Percentiles rank a stretch among this genome's conserved stretches.
These are phyloP conservation scores for Xylariaceae sp. DNA, from an alignment of 2,329 filamentous ascomycete species.

Conservation along the genomic window DNA sequence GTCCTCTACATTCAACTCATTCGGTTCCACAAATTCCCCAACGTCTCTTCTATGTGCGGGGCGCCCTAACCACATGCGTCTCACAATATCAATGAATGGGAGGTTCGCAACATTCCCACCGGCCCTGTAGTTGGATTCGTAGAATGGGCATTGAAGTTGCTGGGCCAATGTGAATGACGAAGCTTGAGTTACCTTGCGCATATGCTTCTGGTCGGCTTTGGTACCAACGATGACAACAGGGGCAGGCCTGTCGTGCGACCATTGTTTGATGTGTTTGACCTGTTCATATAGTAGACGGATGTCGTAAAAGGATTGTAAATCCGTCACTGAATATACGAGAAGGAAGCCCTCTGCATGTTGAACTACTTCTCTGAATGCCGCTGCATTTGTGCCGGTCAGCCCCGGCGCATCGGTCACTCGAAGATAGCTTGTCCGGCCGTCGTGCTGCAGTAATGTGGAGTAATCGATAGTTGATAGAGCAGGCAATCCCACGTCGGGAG, in stretches of 20 bases:
- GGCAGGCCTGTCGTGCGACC: background rate
- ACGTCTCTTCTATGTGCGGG: too few species aligned
- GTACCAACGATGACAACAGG: constrained; percentile 1
- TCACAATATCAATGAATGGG: too few species aligned
- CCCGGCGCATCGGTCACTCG: background rate
- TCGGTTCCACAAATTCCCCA: too few species aligned
- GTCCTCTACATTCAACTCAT: too few species aligned
- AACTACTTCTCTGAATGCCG: background rate
- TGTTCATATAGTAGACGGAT: background rate
- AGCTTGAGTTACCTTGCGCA: too few species aligned
- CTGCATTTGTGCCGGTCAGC: background rate
- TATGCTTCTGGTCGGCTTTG: background rate
- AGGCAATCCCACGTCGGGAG: too few species aligned
- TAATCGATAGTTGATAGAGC: too few species aligned
- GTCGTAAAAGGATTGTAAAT: background rate
- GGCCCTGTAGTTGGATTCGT: too few species aligned
- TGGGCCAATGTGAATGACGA: too few species aligned
- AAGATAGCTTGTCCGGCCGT: background rate
- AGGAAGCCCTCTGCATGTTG: background rate
- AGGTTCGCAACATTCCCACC: too few species aligned
- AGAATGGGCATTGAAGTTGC: too few species aligned
- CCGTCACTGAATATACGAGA: constrained; percentile 3
- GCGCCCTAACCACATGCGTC: too few species aligned
- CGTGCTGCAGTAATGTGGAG: background rate
- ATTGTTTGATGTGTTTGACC: background rate